Evolutionary conservation across 371 early-diverging fungal genomes (phyloP), one percentile per base, ranked within the genome.

Genomic region (Encephalitozoon intestinalis): DNA sequence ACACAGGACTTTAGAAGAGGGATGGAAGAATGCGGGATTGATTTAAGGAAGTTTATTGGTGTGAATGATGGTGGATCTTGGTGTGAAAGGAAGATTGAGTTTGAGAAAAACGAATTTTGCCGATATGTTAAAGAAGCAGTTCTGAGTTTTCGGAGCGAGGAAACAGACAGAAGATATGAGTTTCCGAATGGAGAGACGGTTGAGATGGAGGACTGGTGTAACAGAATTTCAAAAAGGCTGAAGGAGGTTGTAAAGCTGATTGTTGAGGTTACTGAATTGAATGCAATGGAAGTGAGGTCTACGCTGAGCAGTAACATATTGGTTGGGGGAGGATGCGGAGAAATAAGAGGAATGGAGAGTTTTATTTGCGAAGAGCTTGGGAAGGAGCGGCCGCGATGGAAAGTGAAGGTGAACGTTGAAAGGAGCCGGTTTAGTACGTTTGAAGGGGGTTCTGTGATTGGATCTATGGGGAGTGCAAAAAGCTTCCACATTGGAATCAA

Each of bases 361-460:
- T 26, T 46, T 31, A 67, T 44, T 11, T 25, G 28, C 18, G 34
- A 30, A 7, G 73, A 70, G 12, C 12, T 79, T 26, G 65, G 43
- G 21, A 69, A 51, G 31, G 31, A 75, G 25, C 53, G 30, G 28
- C 44, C 67, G 11, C 70, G 75, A 26, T 46, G 40, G 51, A 70
- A 69, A 26, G 30, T 58, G 12, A 51, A 65, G 43, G 73, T 73
- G 49, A 50, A 30, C 28, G 63, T 46, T 39, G 70, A 75, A 30
- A 69, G 67, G 25, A 79, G 64, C 40, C 66, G 70, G 25, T 79
- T 79, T 67, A 40, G 69, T 30, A 79, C 79, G 25, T 79, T 70
- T 63, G 66, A 67, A 65, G 79, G 79, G 44, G 75, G 79, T 8
- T 73, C 64, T 30, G 51, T 79, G 26, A 21, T 70, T 21, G 75